phyloP scores from a whole-genome alignment of 164 flowering plant species.

The Chimonanthus praecox region DNA sequence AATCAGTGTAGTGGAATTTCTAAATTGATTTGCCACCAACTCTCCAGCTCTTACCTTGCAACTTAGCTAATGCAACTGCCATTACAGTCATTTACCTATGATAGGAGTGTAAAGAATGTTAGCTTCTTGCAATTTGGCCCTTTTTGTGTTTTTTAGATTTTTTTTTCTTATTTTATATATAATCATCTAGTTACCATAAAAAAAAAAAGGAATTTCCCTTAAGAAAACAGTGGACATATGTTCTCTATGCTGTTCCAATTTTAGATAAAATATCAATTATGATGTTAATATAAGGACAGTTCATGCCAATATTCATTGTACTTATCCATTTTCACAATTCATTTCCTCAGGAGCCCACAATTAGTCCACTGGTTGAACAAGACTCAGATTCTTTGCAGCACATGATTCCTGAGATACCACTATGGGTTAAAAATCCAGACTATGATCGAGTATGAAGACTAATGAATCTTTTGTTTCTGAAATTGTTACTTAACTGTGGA shows the following conservation, averaged over 20 bases:
- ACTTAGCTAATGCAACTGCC: background rate
- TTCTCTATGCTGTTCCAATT: no score
- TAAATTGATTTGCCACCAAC: background rate
- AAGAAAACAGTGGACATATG: background rate
- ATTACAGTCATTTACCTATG: background rate
- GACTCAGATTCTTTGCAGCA: slow-evolving; percentile 56
- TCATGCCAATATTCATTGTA: background rate
- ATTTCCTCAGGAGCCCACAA: slow-evolving; percentile 53
- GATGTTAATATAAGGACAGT: background rate
- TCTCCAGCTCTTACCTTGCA: background rate
- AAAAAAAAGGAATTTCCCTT: background rate
- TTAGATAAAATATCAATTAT: background rate
- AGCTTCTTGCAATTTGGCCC: background rate
- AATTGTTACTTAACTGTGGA: background rate
- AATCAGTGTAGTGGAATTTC: background rate
- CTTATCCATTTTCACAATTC: background rate
- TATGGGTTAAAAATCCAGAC: slow-evolving; percentile 95
- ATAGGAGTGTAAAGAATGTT: background rate
- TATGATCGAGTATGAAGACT: slow-evolving; percentile 74
- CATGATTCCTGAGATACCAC: slow-evolving; percentile 83
- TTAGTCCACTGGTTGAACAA: slow-evolving; percentile 82
- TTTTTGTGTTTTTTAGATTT: no score
- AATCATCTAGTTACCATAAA: background rate
- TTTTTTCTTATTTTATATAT: background rate
- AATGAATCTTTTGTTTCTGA: background rate